Percentiles rank a stretch among this genome's conserved stretches.
Conservation (phyloP, 1,284 basidiomycete genomes). For the Anthracocystis panici-leucophaei region DNA sequence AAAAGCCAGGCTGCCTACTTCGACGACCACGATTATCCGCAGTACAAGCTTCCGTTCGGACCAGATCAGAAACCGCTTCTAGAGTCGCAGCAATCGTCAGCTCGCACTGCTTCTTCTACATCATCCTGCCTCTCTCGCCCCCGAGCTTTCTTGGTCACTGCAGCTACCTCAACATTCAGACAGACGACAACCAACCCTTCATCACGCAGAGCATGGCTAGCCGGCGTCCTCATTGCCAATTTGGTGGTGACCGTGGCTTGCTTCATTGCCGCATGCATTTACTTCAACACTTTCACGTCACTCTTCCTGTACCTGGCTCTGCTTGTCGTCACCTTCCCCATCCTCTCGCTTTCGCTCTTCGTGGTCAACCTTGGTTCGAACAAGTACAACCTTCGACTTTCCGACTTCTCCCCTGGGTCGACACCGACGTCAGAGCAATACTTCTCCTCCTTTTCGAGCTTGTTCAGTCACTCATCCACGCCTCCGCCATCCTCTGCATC, state of each 20-base stretch:
- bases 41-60: constrained; percentile 13
- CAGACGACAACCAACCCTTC: background rate
- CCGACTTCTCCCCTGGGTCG: constrained; percentile 8
- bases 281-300: constrained; percentile 40
- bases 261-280: constrained; percentile 38
- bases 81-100: background rate
- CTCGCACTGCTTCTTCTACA: background rate
- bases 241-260: constrained; percentile 13
- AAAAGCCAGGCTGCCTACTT: constrained; percentile 25
- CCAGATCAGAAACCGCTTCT: constrained; percentile 25
- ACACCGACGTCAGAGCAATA: constrained; percentile 9
- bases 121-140: constrained; percentile 5
- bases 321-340: constrained; percentile 34
- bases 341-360: constrained; percentile 28
- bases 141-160: background rate
- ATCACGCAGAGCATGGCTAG: constrained; percentile 25
- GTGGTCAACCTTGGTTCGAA: constrained; percentile 4
- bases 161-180: background rate
- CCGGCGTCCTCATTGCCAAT: constrained; percentile 18
- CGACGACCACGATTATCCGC: constrained; percentile 5
- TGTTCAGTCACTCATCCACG: constrained; percentile 1
- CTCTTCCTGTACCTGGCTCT: constrained; percentile 39
- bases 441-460: background rate
- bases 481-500: background rate
- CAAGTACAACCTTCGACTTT: constrained; percentile 18